Conservation (phyloP, 2,329 filamentous ascomycete genomes). For the Penicillium sp. region DNA sequence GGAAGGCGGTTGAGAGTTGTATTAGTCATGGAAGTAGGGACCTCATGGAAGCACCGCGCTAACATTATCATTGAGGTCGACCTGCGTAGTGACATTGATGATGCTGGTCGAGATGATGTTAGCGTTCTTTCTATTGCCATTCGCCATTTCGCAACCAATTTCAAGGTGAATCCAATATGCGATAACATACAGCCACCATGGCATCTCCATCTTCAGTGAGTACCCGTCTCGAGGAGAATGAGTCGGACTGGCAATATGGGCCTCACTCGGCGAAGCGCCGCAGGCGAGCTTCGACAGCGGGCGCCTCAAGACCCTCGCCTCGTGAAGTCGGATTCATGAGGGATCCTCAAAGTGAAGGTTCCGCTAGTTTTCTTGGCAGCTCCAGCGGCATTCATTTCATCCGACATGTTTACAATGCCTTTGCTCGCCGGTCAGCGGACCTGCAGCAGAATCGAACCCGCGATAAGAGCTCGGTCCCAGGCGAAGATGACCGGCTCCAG, state of each 20-base stretch:
- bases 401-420: conserved; percentile 55
- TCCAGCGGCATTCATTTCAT: conserved; percentile 63
- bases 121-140: no score
- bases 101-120: no score
- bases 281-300: conserved; percentile 23
- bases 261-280: conserved; percentile 29
- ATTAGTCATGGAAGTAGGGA: not conserved
- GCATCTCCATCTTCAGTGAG: conserved; percentile 17
- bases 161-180: no score
- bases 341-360: conserved; percentile 48
- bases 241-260: conserved; percentile 20
- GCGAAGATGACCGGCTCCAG: conserved; percentile 56
- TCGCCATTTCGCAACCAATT: no score
- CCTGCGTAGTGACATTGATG: not conserved
- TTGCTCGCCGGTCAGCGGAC: conserved; percentile 41
- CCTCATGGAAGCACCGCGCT: not conserved
- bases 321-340: conserved; percentile 56
- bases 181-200: conserved; percentile 7
- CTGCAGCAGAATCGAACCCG: conserved; percentile 31
- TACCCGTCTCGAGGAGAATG: conserved; percentile 16
- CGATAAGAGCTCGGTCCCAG: conserved; percentile 53
- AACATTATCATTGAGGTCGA: not conserved
- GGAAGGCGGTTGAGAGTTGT: not conserved
- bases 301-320: conserved; percentile 24
- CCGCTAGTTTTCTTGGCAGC: conserved; percentile 58